phyloP scores from a whole-genome alignment of 1,284 basidiomycete species.

The Sporisorium graminicola region DNA sequence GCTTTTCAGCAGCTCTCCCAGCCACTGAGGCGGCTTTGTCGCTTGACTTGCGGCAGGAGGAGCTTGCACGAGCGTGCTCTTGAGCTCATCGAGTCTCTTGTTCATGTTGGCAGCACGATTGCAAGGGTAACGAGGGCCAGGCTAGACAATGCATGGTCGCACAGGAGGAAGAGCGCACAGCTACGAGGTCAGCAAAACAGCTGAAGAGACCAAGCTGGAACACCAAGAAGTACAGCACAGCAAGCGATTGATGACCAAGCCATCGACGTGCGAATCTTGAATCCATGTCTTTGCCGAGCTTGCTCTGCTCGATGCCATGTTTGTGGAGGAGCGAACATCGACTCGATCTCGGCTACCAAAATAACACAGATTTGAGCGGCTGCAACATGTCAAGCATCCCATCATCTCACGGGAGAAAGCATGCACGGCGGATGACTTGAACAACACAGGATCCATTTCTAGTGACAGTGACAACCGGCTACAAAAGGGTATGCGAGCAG shows the following conservation, averaged over 20 bases:
- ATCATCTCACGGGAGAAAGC: too few relatives aligned
- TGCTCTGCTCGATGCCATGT: neutral
- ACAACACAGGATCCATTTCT: neutral
- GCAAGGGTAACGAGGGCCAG: too few relatives aligned
- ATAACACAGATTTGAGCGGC: neutral
- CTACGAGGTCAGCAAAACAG: neutral
- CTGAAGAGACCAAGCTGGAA: too few relatives aligned
- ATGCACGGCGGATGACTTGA: neutral
- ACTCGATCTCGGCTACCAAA: slow-evolving; percentile 8
- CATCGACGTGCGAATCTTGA: neutral
- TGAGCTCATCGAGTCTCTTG: slow-evolving; percentile 10
- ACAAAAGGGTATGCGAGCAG: neutral
- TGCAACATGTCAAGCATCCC: too few relatives aligned
- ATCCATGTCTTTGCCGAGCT: neutral
- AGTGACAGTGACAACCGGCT: neutral
- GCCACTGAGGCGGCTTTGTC: slow-evolving; percentile 11
- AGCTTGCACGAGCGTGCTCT: neutral
- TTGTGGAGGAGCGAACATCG: neutral
- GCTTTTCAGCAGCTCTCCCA: slow-evolving; percentile 7
- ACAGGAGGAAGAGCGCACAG: neutral
- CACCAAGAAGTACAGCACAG: neutral
- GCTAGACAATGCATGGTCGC: too few relatives aligned
- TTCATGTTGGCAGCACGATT: slow-evolving; percentile 5
- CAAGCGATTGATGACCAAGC: slow-evolving; percentile 1
- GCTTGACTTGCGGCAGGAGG: too few relatives aligned